Conservation (phyloP, 768 basidiomycete species). For the Lactifluus subvellereus region DNA sequence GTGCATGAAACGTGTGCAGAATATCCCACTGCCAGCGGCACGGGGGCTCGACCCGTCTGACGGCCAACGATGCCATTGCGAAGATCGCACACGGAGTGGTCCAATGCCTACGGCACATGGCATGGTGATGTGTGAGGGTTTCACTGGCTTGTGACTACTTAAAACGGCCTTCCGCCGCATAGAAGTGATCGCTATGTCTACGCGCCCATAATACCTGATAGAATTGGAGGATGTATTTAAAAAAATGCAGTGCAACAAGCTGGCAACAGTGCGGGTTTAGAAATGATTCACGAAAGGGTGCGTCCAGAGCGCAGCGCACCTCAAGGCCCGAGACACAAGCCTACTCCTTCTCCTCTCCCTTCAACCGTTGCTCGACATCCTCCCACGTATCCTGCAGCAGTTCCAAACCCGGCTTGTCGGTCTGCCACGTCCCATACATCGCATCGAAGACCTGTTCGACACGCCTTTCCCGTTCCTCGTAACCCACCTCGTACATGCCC, state of each 20-base stretch:
- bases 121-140: background rate
- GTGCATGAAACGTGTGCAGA: background rate
- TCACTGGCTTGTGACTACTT: background rate
- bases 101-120: no score
- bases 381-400: slow-evolving; percentile 24
- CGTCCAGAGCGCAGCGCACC: background rate
- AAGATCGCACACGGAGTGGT: background rate
- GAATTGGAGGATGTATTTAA: background rate
- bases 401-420: slow-evolving; percentile 18
- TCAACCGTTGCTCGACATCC: slow-evolving; percentile 16
- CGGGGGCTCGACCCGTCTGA: background rate
- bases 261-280: background rate
- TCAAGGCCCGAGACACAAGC: background rate
- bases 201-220: background rate
- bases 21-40: background rate
- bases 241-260: background rate
- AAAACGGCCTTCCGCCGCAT: background rate
- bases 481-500: background rate
- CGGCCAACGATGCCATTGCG: no score
- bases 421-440: slow-evolving; percentile 23
- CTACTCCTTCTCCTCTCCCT: slow-evolving; percentile 12
- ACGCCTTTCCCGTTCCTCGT: slow-evolving; percentile 9
- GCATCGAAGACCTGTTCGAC: slow-evolving; percentile 20
- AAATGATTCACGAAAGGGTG: background rate
- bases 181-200: background rate